Base-by-base conservation (phyloP, 139 green algal genomes). In the Chlamydomonas eustigma region DNA sequence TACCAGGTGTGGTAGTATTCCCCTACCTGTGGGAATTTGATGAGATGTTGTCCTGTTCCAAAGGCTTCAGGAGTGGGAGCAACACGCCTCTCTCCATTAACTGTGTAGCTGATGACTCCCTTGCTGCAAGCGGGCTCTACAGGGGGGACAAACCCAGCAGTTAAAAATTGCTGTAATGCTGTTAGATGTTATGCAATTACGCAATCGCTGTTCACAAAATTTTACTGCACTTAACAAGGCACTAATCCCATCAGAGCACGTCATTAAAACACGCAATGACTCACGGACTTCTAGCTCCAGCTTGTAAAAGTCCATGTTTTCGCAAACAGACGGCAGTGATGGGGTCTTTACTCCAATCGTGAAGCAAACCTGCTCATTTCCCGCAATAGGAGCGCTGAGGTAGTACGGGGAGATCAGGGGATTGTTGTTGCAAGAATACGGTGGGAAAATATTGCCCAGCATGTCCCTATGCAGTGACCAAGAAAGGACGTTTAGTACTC, bases 251-350 rank as follows among this genome's bases (percentile, higher is more conserved):
- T n/a, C n/a, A n/a, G n/a, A n/a, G n/a, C n/a, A n/a, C n/a, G n/a
- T n/a, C n/a, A n/a, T n/a, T n/a, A n/a, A n/a, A n/a, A n/a, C n/a
- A n/a, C n/a, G n/a, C n/a, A 70, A 18, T 22, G 63, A 70, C 63
- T 70, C 63, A 70, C 63, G n/a, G 28, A 75, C 68, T 31, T 75
- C 37, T 4, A 75, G 32, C 68, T 64, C 68, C 6, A 75, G 4
- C 37, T 58, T 63, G 68, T 64, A 64, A 38, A 75, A 64, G 68
- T 75, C 68, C 68, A 75, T 75, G 68, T 33, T 4, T n/a, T 75
- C 64, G 68, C 68, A 75, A 32, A 25, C 24, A 5, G 37, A 58
- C 18, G 37, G 6, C 22, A 63, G 4, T 4, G 68, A 28, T 37
- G 68, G 36, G 25, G 37, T 63, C 37, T 63, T 63, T 4, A 38